A percentile compares a stretch with the other conserved stretches of the same genome.
These are phyloP conservation scores for Mycosphaerella sp. DNA, from an alignment of 2,329 filamentous ascomycete genomes.

Conservation along the genomic window DNA sequence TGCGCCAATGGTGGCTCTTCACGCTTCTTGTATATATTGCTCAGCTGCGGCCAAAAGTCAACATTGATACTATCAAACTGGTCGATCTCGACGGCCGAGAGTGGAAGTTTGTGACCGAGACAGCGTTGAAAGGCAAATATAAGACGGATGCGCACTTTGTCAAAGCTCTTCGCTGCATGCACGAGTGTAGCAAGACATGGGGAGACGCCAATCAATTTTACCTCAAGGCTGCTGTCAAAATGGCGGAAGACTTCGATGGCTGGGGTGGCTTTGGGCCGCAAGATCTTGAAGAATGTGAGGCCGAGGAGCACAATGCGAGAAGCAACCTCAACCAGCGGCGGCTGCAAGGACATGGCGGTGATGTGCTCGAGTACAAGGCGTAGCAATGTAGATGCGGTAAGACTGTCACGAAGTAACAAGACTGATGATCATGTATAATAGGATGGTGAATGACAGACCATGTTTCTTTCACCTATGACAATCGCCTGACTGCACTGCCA, in stretches of 20 bases:
- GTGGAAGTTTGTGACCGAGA: constrained; percentile 71
- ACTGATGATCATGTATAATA: constrained; percentile 2
- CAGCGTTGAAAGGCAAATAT: constrained; percentile 62
- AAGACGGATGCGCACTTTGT: constrained; percentile 75
- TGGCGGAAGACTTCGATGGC: constrained; percentile 66
- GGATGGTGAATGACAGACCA: not conserved
- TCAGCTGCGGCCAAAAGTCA: constrained; percentile 65
- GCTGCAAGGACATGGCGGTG: not conserved
- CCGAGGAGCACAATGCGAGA: constrained; percentile 3
- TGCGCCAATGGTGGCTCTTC: constrained; percentile 87
- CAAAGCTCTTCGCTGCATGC: constrained; percentile 71
- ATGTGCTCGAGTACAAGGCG: not conserved
- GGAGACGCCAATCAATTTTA: constrained; percentile 62
- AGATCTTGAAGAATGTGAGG: constrained; percentile 19
- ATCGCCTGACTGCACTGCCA: not conserved
- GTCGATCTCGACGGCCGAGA: constrained; percentile 57
- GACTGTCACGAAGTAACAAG: not conserved
- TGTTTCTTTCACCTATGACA: not conserved
- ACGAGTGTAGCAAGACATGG: constrained; percentile 68
- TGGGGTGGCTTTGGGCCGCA: constrained; percentile 52
- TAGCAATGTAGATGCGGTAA: not conserved
- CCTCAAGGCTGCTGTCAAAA: constrained; percentile 62
- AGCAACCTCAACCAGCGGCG: not conserved
- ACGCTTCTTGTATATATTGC: constrained; percentile 71
- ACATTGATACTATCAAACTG: constrained; percentile 56